phyloP scores from a whole-genome alignment of 768 basidiomycete species.

The Mycena amicta region DNA sequence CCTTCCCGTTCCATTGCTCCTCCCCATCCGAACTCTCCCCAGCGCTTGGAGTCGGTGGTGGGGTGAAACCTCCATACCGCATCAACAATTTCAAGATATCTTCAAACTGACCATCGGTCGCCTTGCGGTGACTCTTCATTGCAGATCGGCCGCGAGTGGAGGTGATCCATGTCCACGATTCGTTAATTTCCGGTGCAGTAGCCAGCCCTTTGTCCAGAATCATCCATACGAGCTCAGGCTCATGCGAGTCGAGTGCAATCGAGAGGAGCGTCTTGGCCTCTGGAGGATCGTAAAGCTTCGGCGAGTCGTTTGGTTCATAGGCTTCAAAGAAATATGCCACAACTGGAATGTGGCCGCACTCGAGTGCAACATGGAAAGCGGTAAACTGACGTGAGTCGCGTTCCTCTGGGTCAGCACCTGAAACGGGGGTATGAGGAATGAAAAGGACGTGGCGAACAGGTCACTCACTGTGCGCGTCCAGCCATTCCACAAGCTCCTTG shows the following conservation, averaged over 20 bases:
- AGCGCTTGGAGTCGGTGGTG: constrained; percentile 38
- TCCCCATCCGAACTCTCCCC: constrained; percentile 16
- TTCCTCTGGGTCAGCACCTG: constrained; percentile 77
- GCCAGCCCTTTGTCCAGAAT: constrained; percentile 63
- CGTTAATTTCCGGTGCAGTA: constrained; percentile 47
- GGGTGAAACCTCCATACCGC: constrained; percentile 52
- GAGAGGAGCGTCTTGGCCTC: constrained; percentile 49
- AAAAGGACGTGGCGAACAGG: constrained; percentile 7
- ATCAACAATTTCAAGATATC: constrained; percentile 58
- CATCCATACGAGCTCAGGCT: constrained; percentile 67
- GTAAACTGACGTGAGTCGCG: constrained; percentile 59
- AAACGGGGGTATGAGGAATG: constrained; percentile 25
- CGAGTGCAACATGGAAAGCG: constrained; percentile 67
- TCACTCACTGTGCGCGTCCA: constrained; percentile 68
- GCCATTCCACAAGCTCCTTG: constrained; percentile 63
- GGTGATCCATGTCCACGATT: constrained; percentile 53
- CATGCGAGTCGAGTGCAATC: constrained; percentile 59
- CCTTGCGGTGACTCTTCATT: constrained; percentile 27
- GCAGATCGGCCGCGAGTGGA: constrained; percentile 34
- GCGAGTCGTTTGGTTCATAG: constrained; percentile 56
- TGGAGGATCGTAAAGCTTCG: constrained; percentile 49
- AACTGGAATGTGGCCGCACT: constrained; percentile 52
- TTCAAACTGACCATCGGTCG: constrained; percentile 38
- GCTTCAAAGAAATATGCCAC: constrained; percentile 63
- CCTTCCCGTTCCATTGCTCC: no score